Base-by-base conservation (phyloP, 768 basidiomycete genomes). In the Panus rudis region DNA sequence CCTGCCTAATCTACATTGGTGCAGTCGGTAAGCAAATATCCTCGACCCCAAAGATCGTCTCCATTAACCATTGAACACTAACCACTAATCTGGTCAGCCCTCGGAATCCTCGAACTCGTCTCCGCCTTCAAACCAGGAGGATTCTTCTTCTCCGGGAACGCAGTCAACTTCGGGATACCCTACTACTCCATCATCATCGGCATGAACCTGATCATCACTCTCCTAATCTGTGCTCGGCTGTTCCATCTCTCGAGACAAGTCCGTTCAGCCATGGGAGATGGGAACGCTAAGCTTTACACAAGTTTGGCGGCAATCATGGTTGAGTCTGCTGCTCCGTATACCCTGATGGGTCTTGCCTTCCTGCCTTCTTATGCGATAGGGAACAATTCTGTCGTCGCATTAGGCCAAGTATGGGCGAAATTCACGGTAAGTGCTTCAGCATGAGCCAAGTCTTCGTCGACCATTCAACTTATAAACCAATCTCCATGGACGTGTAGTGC, bases 401-500 rank as follows among this genome's bases (percentile, higher is more conserved):
- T 71, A 45, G 64, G 63, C 27, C 66, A 66, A 40, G 60, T 70
- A 22, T 71, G 66, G 63, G 61, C 64, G 3, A 69, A 68, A 49
- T 58, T 69, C 41, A 62, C 64, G 30, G 69, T 70, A 47, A 38
- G 67, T 63, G 23, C 24, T 21, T 44, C 43, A 32, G 5, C n/a
- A 11, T 26, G 28, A 24, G 16, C 12, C 24, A 31, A 12, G 28
- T 10, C 28, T 10, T 10, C 10, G 28, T 16, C 10, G 16, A 30
- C 10, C 10, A 30, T 10, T 30, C 16, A 10, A 30, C 28, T 16
- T 30, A 10, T 16, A 30, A 30, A 30, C 28, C n/a, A n/a, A n/a
- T n/a, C n/a, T n/a, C n/a, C n/a, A n/a, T n/a, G n/a, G n/a, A n/a
- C n/a, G 10, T 30, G 28, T 49, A 63, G 63, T 64, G 63, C 51